Percentiles rank a stretch among this genome's conserved stretches.
These are phyloP conservation scores for Poa pratensis DNA, from an alignment of 176 grass and related monocot genomes.

Conservation along the genomic window DNA sequence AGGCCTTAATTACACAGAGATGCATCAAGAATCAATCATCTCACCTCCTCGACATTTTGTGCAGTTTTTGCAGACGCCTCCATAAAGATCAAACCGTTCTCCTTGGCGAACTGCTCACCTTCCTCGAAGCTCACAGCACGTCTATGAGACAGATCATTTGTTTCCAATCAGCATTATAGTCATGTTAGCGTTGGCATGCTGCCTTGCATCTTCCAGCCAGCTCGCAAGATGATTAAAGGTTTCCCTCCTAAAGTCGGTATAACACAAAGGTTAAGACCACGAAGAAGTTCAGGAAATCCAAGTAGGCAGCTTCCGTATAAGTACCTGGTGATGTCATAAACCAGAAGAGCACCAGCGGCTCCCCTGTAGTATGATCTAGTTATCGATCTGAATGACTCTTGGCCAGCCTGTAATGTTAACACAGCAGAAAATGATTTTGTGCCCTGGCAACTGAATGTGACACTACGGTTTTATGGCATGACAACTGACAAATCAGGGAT, in stretches of 20 bases:
- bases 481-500: background rate
- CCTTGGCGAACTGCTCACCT: conserved; percentile 80
- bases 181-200: conserved; percentile 81
- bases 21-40: background rate
- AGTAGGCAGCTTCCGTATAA: background rate
- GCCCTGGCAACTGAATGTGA: conserved; percentile 10
- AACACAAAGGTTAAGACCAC: background rate
- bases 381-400: conserved; percentile 86
- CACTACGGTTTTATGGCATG: background rate
- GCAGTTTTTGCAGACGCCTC: conserved; percentile 82
- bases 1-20: background rate
- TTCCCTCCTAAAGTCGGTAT: conserved; percentile 58
- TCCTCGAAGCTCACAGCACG: conserved; percentile 76
- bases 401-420: conserved; percentile 59
- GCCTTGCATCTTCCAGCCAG: conserved; percentile 82
- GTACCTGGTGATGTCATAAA: conserved; percentile 78
- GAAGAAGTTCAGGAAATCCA: background rate
- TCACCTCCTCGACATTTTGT: conserved; percentile 74
- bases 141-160: conserved; percentile 75
- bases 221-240: conserved; percentile 84
- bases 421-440: background rate
- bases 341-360: conserved; percentile 75
- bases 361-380: conserved; percentile 86
- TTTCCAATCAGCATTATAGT: conserved; percentile 83
- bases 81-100: conserved; percentile 80